Conservation (phyloP, 306 rosid genomes). For the Vigna hirtella region DNA sequence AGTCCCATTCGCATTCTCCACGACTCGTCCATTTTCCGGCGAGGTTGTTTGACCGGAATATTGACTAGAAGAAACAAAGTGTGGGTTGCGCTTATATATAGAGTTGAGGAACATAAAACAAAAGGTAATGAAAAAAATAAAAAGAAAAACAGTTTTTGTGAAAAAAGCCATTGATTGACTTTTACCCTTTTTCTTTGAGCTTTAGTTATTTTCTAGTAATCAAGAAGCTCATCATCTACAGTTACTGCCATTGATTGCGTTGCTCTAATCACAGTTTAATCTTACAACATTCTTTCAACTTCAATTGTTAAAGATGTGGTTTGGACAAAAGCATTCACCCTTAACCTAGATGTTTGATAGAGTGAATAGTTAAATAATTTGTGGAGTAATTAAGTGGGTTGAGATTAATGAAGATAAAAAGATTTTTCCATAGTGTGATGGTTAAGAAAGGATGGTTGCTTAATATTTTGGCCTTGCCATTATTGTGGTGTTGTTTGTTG, state of each 20-base stretch:
- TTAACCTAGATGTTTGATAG: no score
- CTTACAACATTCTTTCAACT: no score
- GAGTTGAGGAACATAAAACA: constrained; percentile 27
- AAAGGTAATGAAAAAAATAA: neutral
- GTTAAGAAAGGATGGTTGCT: constrained; percentile 34
- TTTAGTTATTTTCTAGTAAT: neutral
- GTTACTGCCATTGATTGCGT: constrained; percentile 19
- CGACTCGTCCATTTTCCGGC: constrained; percentile 70
- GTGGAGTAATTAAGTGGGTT: neutral
- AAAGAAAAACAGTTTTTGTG: constrained; percentile 19
- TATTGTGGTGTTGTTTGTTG: constrained; percentile 45
- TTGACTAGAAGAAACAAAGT: constrained; percentile 36
- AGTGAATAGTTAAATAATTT: neutral
- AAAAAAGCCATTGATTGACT: constrained; percentile 45
- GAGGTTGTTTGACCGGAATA: constrained; percentile 28
- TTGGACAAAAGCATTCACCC: no score
- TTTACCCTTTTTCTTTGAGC: constrained; percentile 37
- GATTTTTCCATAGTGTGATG: neutral
- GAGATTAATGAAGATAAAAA: neutral
- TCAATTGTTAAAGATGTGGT: no score
- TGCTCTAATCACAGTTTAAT: neutral
- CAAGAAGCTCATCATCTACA: neutral
- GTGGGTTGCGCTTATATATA: constrained; percentile 45
- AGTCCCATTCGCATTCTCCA: constrained; percentile 83
- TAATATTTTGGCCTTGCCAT: constrained; percentile 12